Conservation (phyloP, 2,329 filamentous ascomycete genomes). For the Aspergillus vadensis region DNA sequence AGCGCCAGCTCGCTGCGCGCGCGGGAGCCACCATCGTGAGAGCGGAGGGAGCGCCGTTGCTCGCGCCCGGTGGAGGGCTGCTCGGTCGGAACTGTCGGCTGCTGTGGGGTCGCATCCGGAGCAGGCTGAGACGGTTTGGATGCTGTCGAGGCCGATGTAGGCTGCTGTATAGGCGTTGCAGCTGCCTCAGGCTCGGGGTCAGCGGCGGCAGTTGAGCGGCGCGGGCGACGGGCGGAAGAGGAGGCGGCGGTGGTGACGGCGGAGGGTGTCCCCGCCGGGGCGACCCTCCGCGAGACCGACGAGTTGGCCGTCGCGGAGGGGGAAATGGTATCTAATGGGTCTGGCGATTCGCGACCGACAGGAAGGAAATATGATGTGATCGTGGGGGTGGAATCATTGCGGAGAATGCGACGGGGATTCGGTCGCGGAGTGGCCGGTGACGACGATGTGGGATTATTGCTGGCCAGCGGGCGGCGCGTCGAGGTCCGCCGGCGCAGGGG, state of each 20-base stretch:
- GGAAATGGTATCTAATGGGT: slow-evolving; percentile 31
- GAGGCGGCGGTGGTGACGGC: slow-evolving; percentile 2
- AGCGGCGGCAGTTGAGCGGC: slow-evolving; percentile 3
- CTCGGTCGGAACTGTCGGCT: slow-evolving; percentile 2
- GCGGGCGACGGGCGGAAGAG: slow-evolving; percentile 18
- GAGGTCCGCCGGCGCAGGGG: slow-evolving; percentile 6
- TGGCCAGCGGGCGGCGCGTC: slow-evolving; percentile 9
- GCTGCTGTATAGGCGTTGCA: not conserved
- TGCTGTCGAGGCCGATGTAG: not conserved
- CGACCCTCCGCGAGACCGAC: slow-evolving; percentile 5
- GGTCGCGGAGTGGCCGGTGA: slow-evolving; percentile 4
- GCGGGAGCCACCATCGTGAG: slow-evolving; percentile 76
- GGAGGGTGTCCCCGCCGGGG: slow-evolving; percentile 14
- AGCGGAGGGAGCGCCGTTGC: slow-evolving; percentile 77
- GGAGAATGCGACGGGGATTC: slow-evolving; percentile 18
- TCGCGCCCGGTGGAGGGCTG: slow-evolving; percentile 13
- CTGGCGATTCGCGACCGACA: slow-evolving; percentile 30
- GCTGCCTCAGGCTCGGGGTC: not conserved
- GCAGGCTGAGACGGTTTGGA: not conserved
- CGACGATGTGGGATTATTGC: not conserved
- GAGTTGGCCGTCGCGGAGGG: slow-evolving; percentile 15
- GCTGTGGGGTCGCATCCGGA: not conserved
- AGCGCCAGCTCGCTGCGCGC: slow-evolving; percentile 88
- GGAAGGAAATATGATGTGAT: slow-evolving; percentile 23
- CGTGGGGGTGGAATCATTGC: slow-evolving; percentile 18